Evolutionary conservation across 805 yeast genomes (phyloP).

Genomic region (Metschnikowia lochheadii): DNA sequence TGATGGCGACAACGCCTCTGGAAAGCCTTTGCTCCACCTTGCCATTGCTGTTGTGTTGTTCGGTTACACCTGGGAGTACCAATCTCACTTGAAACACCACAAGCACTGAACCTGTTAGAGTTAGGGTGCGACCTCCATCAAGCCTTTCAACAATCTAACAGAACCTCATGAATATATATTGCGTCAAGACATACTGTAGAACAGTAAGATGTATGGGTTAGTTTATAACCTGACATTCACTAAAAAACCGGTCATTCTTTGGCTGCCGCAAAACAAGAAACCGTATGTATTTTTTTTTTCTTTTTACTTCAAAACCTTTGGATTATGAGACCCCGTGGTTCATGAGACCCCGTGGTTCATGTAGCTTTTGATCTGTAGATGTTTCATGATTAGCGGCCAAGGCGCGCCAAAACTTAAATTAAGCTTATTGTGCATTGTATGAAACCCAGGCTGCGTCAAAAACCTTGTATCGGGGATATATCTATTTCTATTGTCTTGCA

Average conservation of each 20-base stretch:
- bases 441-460: neutral
- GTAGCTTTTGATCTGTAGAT: neutral
- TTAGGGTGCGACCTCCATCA: neutral
- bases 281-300: neutral
- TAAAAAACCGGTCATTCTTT: too few species aligned
- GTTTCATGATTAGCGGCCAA: neutral
- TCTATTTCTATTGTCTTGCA: neutral
- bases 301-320: neutral
- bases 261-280: neutral
- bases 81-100: slow-evolving; percentile 67
- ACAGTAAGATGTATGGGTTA: neutral
- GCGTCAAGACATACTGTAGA: neutral
- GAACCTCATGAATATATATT: neutral
- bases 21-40: slow-evolving; percentile 77
- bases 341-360: too few species aligned
- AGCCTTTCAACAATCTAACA: neutral
- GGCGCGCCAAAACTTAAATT: neutral
- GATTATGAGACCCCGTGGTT: too few species aligned
- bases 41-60: slow-evolving; percentile 62
- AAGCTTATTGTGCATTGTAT: neutral
- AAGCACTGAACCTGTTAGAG: slow-evolving; percentile 10
- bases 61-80: slow-evolving; percentile 92
- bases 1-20: slow-evolving; percentile 78
- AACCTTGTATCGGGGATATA: neutral
- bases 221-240: too few species aligned